A percentile compares a stretch with the other conserved stretches of the same genome.
Conservation (phyloP, 2,329 filamentous ascomycete species). For the Cercospora nicotianae region DNA sequence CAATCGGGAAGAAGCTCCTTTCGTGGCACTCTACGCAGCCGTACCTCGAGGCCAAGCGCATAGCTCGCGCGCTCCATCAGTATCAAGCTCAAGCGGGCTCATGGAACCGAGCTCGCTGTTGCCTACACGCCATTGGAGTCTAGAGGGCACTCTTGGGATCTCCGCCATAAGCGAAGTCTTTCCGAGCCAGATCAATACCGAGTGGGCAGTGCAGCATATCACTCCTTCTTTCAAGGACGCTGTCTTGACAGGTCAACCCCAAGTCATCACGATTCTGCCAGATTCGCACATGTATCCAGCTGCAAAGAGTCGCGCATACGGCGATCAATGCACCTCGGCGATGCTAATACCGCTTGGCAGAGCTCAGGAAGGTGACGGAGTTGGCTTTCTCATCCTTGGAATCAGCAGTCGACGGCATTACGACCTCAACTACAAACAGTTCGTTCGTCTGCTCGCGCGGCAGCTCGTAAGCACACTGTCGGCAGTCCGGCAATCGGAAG, state of each 20-base stretch:
- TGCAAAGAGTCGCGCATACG: slow-evolving; percentile 21
- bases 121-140: slow-evolving; percentile 10
- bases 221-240: slow-evolving; percentile 7
- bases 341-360: slow-evolving; percentile 40
- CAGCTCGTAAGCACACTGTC: slow-evolving; percentile 29
- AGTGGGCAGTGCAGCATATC: slow-evolving; percentile 18
- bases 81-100: slow-evolving; percentile 5
- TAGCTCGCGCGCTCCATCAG: slow-evolving; percentile 3
- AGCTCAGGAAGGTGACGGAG: slow-evolving; percentile 20
- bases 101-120: slow-evolving; percentile 1
- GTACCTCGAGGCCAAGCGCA: neutral
- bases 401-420: slow-evolving; percentile 41
- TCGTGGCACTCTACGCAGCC: slow-evolving; percentile 23
- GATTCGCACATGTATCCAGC: slow-evolving; percentile 1
- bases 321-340: slow-evolving; percentile 37
- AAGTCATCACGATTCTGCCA: slow-evolving; percentile 14
- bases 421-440: slow-evolving; percentile 38
- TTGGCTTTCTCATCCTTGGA: slow-evolving; percentile 35
- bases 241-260: slow-evolving; percentile 25
- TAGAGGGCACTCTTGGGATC: slow-evolving; percentile 15
- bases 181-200: slow-evolving; percentile 9
- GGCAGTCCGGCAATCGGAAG: slow-evolving; percentile 34
- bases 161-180: neutral
- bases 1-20: slow-evolving; percentile 26
- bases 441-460: slow-evolving; percentile 37